Evolutionary conservation across 139 green algal species (phyloP), one percentile per base, ranked within the genome.

Genomic region (Asterochloris sp.): DNA sequence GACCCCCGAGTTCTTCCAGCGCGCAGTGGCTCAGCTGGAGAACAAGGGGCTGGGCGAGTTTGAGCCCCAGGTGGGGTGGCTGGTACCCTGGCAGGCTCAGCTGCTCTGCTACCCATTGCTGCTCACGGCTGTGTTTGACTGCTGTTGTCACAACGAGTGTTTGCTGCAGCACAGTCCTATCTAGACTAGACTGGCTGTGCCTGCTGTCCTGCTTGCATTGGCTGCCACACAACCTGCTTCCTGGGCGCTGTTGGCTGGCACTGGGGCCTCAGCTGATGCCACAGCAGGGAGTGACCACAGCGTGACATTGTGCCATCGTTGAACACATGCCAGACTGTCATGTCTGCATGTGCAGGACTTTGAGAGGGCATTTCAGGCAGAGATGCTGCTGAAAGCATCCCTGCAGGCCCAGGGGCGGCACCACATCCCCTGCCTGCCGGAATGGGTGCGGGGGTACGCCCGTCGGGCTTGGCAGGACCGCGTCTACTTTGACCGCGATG

Each of bases 391-490:
- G 74, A 47, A 84, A 19, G 81, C 80, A 26, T 47, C 63, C 21
- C 61, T 78, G 69, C 54, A 69, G 27, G 71, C 80, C 23, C 63
- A 79, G 60, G 54, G 75, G 17, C 68, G 62, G 62, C 61, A 76
- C 16, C 38, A 76, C 19, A 10, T 83, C 11, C 78, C 38, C 11
- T 26, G 29, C 29, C 81, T 84, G 74, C 81, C 81, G 9, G 67
- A 69, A 0, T 84, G 81, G 81, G 80, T 84, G 61, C 28, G 81
- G 62, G 26, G 47, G 27, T 84, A 84, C 60, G 81, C 81, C 63
- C 62, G n/a, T 60, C 28, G 73, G 24, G 81, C 81, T 11, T 84
- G 81, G 81, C 81, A 84, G 62, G 81, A 84, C 38, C 81, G 81
- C 63, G 66, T 84, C 73, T 84, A 79, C 62, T 73, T 78, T 47